Percentiles rank a stretch among this genome's conserved stretches.
These are phyloP conservation scores for Boletus reticuloceps DNA, from an alignment of 768 basidiomycete genomes.

Conservation along the genomic window DNA sequence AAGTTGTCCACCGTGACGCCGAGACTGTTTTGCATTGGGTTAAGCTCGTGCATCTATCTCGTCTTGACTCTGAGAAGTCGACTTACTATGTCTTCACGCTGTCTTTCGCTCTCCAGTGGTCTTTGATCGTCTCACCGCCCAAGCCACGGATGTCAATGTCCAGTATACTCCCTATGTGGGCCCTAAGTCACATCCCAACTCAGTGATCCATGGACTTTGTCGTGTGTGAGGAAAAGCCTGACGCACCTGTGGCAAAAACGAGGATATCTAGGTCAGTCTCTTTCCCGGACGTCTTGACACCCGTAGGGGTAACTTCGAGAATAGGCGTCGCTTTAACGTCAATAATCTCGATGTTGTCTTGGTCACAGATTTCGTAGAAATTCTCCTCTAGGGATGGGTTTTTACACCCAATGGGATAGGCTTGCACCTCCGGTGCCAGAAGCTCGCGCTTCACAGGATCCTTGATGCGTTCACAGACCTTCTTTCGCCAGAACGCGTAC, in stretches of 20 bases:
- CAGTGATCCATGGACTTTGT: too few species aligned
- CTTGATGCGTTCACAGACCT: conserved; percentile 8
- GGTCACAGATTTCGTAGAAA: conserved; percentile 11
- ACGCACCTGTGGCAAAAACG: conserved; percentile 10
- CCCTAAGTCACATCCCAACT: not conserved
- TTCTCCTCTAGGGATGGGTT: conserved; percentile 1
- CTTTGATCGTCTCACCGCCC: conserved; percentile 3
- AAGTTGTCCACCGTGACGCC: conserved; percentile 7
- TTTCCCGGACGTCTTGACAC: conserved; percentile 1
- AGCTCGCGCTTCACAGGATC: conserved; percentile 9
- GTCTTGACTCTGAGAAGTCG: not conserved
- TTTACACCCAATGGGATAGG: conserved; percentile 11
- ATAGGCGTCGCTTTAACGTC: conserved; percentile 10
- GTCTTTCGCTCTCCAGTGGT: conserved; percentile 8
- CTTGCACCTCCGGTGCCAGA: conserved; percentile 2
- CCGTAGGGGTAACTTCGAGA: conserved; percentile 1
- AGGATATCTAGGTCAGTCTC: conserved; percentile 7
- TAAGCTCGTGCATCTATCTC: too few species aligned
- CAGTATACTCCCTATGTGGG: not conserved
- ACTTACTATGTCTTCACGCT: conserved; percentile 7
- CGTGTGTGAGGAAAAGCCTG: not conserved
- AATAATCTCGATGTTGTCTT: conserved; percentile 8
- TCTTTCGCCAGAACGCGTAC: not conserved
- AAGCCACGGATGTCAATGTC: conserved; percentile 8
- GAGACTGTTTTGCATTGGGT: not conserved